A percentile compares a stretch with the other conserved stretches of the same genome.
Conservation (phyloP, 768 basidiomycete genomes). For the Candolleomyces efflorescens region DNA sequence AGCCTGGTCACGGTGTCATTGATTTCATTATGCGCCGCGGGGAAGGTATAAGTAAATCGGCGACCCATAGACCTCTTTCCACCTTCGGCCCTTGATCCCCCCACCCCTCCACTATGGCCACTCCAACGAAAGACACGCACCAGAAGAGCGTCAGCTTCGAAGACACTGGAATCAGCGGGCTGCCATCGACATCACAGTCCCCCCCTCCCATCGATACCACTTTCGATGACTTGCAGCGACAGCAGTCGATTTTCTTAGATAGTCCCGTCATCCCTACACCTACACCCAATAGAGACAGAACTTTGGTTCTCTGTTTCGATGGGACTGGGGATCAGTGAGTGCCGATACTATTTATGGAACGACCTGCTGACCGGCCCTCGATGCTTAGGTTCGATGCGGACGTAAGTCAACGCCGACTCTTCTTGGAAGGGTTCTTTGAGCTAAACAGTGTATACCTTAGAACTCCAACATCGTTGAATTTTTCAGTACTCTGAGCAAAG, state of each 20-base stretch:
- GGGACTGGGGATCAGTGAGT: conserved; percentile 42
- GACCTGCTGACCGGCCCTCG: neutral
- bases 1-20: no score
- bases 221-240: neutral
- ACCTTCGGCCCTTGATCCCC: no score
- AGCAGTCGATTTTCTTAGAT: neutral
- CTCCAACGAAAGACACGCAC: conserved; percentile 1
- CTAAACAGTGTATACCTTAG: conserved; percentile 14
- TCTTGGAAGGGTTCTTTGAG: neutral
- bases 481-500: conserved; percentile 33
- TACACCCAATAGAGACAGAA: conserved; percentile 16
- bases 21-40: no score
- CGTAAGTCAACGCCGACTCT: conserved; percentile 6
- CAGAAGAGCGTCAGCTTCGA: neutral
- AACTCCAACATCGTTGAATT: conserved; percentile 39
- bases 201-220: conserved; percentile 2
- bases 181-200: neutral
- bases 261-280: conserved; percentile 9
- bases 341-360: neutral
- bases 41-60: no score
- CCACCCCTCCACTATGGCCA: no score
- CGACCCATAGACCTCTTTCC: no score
- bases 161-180: neutral
- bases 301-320: conserved; percentile 60
- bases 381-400: conserved; percentile 17